Base-by-base conservation (phyloP, 2,329 filamentous ascomycete species). In the Chalaropsis thielavioides region DNA sequence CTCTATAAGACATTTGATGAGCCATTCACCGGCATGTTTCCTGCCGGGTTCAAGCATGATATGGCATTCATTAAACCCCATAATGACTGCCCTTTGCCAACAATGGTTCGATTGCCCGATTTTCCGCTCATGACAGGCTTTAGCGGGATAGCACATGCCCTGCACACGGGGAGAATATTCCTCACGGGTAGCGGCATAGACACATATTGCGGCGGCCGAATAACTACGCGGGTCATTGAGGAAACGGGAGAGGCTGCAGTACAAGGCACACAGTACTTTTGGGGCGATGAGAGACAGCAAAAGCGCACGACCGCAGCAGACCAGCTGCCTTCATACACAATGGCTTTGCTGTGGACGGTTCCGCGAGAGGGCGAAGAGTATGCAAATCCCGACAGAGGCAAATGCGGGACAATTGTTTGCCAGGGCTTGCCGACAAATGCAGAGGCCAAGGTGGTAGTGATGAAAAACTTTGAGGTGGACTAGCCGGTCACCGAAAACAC, bases 391-490 rank as follows among this genome's bases (percentile, higher is more conserved):
- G 54, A 59, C 54, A 58, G 22, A 24, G 62, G 62, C 35, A 58
- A 38, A 43, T 43, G 35, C 5, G 49, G 49, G 8, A 40, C 54
- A 19, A 64, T 64, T 64, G 38, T 64, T n/a, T 64, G 62, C 22
- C 35, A 64, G 15, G 62, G 62, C 0, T 44, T n/a, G 15, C 41
- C 60, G 8, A 49, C 27, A 43, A 58, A 43, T 19, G 62, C 31
- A 3, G 27, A 43, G 1, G 13, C 38, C 8, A 56, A 58, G 51
- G 54, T 64, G 54, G 62, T 64, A 22, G 62, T 64, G 62, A 64
- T 64, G 62, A 59, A 64, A 17, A 64, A 64, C 41, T 64, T 64
- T 59, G 62, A 64, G 38, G 62, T 64, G 40, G 62, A 64, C 62
- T 64, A 64, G 62, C 62, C 62, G 17, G 51, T 44, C 38, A 64